A percentile compares a stretch with the other conserved stretches of the same genome.
phyloP scores from a whole-genome alignment of 2,329 filamentous ascomycete genomes.

The Aspergillus hiratsukae region DNA sequence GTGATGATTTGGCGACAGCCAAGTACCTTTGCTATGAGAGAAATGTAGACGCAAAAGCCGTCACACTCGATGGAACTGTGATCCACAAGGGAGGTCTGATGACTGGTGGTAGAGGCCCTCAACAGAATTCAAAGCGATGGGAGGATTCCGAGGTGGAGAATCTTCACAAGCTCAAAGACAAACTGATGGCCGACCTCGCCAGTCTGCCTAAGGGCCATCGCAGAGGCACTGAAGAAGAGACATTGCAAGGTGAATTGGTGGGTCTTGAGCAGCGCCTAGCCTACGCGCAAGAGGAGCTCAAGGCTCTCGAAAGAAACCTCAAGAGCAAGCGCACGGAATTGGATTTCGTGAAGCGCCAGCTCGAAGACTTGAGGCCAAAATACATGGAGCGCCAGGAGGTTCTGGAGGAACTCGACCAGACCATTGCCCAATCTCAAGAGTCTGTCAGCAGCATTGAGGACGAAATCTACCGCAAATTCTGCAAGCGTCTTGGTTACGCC shows the following conservation, averaged over 20 bases:
- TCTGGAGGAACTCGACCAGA: conserved; percentile 58
- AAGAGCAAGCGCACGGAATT: conserved; percentile 79
- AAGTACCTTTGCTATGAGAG: conserved; percentile 85
- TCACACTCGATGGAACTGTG: conserved; percentile 90
- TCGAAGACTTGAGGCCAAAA: conserved; percentile 73
- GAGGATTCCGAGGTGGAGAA: conserved; percentile 87
- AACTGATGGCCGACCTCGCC: conserved; percentile 71
- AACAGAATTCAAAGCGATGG: conserved; percentile 73
- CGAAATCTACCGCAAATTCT: conserved; percentile 80
- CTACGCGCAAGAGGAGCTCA: conserved; percentile 70
- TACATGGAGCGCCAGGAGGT: conserved; percentile 67
- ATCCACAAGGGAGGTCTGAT: conserved; percentile 96
- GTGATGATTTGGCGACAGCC: conserved; percentile 79
- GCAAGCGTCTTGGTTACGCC: conserved; percentile 76
- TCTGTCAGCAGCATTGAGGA: conserved; percentile 81
- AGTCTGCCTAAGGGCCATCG: conserved; percentile 75
- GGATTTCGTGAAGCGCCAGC: conserved; percentile 65
- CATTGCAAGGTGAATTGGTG: conserved; percentile 70
- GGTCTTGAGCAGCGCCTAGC: conserved; percentile 73
- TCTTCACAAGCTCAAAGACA: conserved; percentile 69
- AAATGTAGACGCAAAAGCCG: conserved; percentile 84
- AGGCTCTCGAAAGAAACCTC: conserved; percentile 75
- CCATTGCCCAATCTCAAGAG: conserved; percentile 53
- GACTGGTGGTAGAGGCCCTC: conserved; percentile 85
- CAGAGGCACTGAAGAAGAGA: conserved; percentile 72